phyloP scores from a whole-genome alignment of 2,329 filamentous ascomycete genomes.

The Atkinsonella texensis region DNA sequence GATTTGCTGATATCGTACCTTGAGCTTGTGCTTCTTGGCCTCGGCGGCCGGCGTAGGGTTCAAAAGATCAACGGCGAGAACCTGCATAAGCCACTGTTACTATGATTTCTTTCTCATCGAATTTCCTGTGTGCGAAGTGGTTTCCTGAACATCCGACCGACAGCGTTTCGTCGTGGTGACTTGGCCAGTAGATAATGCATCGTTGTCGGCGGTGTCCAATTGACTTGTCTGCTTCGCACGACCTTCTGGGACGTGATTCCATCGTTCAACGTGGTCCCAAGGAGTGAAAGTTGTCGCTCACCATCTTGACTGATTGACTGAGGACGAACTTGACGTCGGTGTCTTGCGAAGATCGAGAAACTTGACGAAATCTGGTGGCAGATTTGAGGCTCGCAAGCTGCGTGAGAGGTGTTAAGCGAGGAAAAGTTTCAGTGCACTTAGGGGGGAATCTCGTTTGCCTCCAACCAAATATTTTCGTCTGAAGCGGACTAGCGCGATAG shows the following conservation, averaged over 20 bases:
- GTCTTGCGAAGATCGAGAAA: conserved; percentile 35
- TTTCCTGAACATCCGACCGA: conserved; percentile 6
- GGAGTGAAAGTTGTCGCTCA: conserved; percentile 33
- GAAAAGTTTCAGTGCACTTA: conserved; percentile 37
- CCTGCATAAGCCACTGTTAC: conserved; percentile 50
- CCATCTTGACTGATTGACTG: conserved; percentile 55
- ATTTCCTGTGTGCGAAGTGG: neutral
- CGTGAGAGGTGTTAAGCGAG: conserved; percentile 33
- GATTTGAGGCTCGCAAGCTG: conserved; percentile 41
- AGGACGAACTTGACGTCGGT: conserved; percentile 23
- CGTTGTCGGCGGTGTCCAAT: conserved; percentile 7
- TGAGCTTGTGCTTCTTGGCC: conserved; percentile 99
- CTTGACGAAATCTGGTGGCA: conserved; percentile 43
- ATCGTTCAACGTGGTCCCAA: conserved; percentile 7
- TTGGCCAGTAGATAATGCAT: conserved; percentile 10
- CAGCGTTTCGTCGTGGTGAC: conserved; percentile 10
- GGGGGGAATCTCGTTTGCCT: conserved; percentile 21
- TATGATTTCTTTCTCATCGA: conserved; percentile 15
- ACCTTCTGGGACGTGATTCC: conserved; percentile 11
- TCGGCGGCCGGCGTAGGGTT: conserved; percentile 97
- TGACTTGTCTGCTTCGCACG: conserved; percentile 1
- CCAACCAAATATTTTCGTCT: conserved; percentile 24
- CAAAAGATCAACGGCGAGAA: conserved; percentile 99
- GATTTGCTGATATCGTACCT: conserved; percentile 49
- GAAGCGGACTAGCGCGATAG: conserved; percentile 26